Evolutionary conservation across 805 yeast species (phyloP), one percentile per base, ranked within the genome.

Genomic region (Yamadazyma phyllophila): DNA sequence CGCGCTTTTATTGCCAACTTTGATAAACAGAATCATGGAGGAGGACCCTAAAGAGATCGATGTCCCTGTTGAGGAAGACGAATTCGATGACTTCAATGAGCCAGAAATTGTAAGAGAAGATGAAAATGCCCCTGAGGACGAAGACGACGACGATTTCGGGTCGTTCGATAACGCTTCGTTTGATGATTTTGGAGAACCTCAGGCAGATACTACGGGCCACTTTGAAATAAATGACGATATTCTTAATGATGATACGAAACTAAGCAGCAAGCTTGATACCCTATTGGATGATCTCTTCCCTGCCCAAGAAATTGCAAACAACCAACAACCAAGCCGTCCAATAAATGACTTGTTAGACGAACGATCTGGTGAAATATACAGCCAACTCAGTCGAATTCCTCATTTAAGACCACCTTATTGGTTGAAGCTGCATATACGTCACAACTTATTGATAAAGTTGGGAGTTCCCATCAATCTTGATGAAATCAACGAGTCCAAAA

Each of bases 391-490:
- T 2, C 66, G 68, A 8, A 47, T 70, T 12, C 80, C 82, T 0
- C 71, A 73, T 40, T 61, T 80, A 29, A 74, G 73, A 26, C 85
- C 83, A 1, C 74, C 82, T 13, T 82, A 82, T 48, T 88, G 96
- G 96, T 77, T 75, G 36, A 74, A 74, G 44, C 83, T 87, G 58
- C 71, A 81, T 14, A 74, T 85, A 17, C 77, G 90, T 41, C 77
- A 85, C 53, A 80, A 78, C 52, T 62, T 88, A 27, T 68, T 85
- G 27, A 68, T 83, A 14, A 76, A 81, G 26, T 66, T 88, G 36
- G 90, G 91, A 1, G 76, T 88, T 2, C 95, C 95, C 0, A 77
- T 86, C 34, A 83, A 84, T 54, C 66, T 83, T 12, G 89, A 83
- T 60, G 86, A 83, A 48, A 39, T 71, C 15, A 52, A 49, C 2